Evolutionary conservation across 805 yeast species (phyloP).

Genomic region (Priceomyces haplophilus): DNA sequence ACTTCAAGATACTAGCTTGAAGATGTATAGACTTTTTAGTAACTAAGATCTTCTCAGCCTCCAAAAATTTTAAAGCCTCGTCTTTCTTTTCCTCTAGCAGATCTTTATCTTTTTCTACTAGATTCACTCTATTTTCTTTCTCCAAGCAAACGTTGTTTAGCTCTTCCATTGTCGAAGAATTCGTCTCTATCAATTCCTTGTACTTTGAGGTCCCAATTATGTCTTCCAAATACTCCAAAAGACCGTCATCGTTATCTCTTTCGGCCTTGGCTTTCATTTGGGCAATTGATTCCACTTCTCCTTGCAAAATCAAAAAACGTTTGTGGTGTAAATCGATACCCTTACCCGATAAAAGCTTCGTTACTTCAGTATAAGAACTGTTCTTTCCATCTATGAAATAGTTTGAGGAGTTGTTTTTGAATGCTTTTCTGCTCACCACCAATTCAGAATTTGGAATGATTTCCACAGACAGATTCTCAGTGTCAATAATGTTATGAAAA

Average conservation of each 20-base stretch:
- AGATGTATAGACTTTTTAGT: constrained; percentile 51
- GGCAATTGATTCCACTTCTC: constrained; percentile 97
- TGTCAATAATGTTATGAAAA: constrained; percentile 74
- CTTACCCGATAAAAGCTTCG: constrained; percentile 64
- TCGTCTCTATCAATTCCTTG: constrained; percentile 69
- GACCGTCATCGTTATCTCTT: constrained; percentile 85
- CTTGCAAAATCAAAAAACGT: constrained; percentile 90
- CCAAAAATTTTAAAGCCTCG: constrained; percentile 64
- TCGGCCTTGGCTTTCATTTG: constrained; percentile 99
- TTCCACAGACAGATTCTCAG: constrained; percentile 26
- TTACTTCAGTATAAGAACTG: constrained; percentile 77
- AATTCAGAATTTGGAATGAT: constrained; percentile 52
- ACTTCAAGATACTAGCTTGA: constrained; percentile 49
- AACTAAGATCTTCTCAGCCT: constrained; percentile 58
- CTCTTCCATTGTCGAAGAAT: constrained; percentile 59
- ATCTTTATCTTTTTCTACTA: constrained; percentile 74
- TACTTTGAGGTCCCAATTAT: constrained; percentile 92
- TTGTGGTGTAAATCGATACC: constrained; percentile 96
- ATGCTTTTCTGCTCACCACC: constrained; percentile 78
- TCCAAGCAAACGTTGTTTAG: constrained; percentile 77
- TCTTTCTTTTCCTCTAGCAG: constrained; percentile 63
- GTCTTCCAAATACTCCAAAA: constrained; percentile 91
- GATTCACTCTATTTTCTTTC: constrained; percentile 72
- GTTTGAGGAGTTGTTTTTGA: constrained; percentile 68
- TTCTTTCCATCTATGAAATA: constrained; percentile 70